A percentile compares a stretch with the other conserved stretches of the same genome.
Evolutionary conservation across 148 eudicot genomes (phyloP).

Genomic region (Cornus suecica): DNA sequence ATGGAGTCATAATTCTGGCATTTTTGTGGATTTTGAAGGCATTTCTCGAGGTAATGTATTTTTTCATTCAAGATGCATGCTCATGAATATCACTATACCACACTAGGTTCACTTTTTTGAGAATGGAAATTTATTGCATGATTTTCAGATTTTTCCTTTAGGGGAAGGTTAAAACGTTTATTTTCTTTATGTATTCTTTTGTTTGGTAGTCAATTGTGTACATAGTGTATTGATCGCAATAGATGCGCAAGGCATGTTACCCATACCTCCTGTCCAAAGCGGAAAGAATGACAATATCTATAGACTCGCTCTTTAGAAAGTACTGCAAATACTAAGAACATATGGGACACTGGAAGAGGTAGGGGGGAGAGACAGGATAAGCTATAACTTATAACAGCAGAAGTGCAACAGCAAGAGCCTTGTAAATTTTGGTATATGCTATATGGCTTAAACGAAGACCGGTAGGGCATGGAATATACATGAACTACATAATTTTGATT

Average conservation of each 20-base stretch:
- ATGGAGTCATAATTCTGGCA: constrained; percentile 77
- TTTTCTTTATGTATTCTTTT: neutral
- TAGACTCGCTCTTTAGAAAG: too few species aligned
- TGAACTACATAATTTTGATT: neutral
- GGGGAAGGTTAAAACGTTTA: neutral
- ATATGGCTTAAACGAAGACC: neutral
- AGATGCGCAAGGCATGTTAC: neutral
- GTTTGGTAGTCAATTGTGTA: neutral
- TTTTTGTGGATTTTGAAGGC: constrained; percentile 95
- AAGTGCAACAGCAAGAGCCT: neutral
- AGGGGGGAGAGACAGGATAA: too few species aligned
- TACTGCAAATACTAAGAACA: too few species aligned
- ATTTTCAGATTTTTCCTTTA: neutral
- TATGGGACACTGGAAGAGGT: too few species aligned
- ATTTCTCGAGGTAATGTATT: constrained; percentile 71
- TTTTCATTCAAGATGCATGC: neutral
- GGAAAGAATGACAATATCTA: too few species aligned
- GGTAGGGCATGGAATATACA: neutral
- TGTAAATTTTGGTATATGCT: neutral
- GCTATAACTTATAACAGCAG: too few species aligned
- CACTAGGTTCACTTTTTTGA: neutral
- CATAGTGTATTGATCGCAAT: neutral
- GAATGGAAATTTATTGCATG: neutral
- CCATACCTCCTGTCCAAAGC: too few species aligned
- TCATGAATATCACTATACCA: constrained; percentile 4